These are phyloP conservation scores for Hypoxylon fuscum DNA, from an alignment of 495 filamentous ascomycete genomes.

Conservation along the genomic window DNA sequence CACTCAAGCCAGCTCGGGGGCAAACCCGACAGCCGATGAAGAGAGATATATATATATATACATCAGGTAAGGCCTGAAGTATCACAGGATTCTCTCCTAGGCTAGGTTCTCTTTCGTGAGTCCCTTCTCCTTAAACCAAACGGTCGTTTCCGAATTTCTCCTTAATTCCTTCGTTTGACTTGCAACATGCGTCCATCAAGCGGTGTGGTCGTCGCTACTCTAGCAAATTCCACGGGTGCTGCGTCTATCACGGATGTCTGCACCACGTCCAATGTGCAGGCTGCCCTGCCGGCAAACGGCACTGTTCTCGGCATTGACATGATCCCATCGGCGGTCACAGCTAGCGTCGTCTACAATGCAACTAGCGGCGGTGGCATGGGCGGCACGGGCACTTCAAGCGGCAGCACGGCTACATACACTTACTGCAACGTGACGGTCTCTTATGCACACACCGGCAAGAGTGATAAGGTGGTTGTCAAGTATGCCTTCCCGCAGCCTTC, in stretches of 20 bases:
- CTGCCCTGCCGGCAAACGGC: constrained; percentile 34
- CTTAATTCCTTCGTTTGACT: constrained; percentile 8
- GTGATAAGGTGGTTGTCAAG: constrained; percentile 33
- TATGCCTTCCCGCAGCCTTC: constrained; percentile 38
- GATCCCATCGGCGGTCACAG: constrained; percentile 35
- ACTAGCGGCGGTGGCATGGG: constrained; percentile 19
- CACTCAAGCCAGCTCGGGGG: not conserved
- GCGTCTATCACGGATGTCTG: constrained; percentile 35
- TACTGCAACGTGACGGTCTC: constrained; percentile 53
- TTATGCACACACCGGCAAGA: constrained; percentile 49
- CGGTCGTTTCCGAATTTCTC: not conserved
- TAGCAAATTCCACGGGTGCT: constrained; percentile 10
- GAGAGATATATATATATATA: not conserved
- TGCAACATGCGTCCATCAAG: constrained; percentile 10
- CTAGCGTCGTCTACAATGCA: constrained; percentile 34
- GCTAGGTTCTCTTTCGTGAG: not conserved
- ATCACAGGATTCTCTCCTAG: not conserved
- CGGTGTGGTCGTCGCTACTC: not conserved
- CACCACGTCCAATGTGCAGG: constrained; percentile 35
- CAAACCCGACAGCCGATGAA: not conserved
- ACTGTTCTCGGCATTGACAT: constrained; percentile 34
- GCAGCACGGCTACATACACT: constrained; percentile 23
- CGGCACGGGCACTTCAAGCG: not conserved
- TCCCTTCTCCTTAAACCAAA: not conserved
- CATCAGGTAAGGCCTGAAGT: not conserved